Conservation (phyloP, 805 yeast species). For the Hanseniaspora osmophila region DNA sequence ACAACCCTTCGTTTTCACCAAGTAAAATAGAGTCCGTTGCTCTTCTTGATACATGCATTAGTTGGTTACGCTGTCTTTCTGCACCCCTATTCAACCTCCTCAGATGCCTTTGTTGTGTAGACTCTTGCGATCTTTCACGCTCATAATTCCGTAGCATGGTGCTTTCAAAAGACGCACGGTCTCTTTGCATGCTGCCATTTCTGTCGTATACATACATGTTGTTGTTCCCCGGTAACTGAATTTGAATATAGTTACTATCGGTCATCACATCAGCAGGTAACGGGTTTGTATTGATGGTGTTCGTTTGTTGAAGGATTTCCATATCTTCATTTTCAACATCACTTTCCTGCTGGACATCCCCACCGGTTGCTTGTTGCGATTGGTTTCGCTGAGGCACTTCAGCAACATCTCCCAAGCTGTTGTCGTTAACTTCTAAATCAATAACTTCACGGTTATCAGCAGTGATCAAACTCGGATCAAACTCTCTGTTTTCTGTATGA, state of each 20-base stretch:
- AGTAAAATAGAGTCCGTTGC: slow-evolving; percentile 4
- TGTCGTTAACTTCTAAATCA: not conserved
- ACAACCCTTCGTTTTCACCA: not conserved
- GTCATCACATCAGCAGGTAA: not conserved
- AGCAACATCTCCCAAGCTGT: too few species aligned
- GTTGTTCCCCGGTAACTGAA: not conserved
- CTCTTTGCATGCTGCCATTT: not conserved
- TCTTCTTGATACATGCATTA: slow-evolving; percentile 2
- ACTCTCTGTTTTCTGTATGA: not conserved
- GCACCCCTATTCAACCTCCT: slow-evolving; percentile 11
- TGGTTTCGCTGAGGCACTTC: too few species aligned
- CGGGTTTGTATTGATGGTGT: slow-evolving; percentile 4
- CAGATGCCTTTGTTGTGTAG: slow-evolving; percentile 1
- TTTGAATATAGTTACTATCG: not conserved
- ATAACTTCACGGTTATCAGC: not conserved
- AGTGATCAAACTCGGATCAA: not conserved
- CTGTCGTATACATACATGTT: not conserved
- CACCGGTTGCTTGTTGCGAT: too few species aligned
- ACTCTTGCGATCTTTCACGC: slow-evolving; percentile 8
- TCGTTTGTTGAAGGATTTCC: slow-evolving; percentile 3
- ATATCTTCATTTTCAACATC: not conserved
- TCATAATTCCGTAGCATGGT: slow-evolving; percentile 6
- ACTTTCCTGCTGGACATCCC: not conserved
- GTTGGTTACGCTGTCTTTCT: not conserved
- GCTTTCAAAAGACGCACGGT: slow-evolving; percentile 10